Evolutionary conservation across 306 rosid species (phyloP).

Genomic region (Lathyrus oleraceus): DNA sequence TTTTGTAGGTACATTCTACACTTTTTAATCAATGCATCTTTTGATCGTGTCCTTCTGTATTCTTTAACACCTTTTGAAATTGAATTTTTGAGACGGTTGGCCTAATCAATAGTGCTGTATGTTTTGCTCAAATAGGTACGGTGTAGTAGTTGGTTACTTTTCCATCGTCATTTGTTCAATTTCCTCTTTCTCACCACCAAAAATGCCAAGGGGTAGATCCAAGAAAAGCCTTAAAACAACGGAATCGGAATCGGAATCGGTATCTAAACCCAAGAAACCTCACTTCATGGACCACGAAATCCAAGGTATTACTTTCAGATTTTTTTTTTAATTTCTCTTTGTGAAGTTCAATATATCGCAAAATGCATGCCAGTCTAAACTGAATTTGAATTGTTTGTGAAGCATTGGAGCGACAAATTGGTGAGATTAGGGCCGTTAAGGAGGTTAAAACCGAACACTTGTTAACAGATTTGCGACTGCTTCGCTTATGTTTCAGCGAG

Average conservation of each 20-base stretch:
- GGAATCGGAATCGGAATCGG: no score
- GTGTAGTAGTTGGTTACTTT: no score
- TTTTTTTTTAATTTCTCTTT: background rate
- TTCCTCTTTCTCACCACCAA: no score
- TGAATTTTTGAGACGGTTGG: no score
- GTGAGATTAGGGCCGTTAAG: slow-evolving; percentile 74
- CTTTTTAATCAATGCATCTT: background rate
- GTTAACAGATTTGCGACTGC: slow-evolving; percentile 61
- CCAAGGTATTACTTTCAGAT: slow-evolving; percentile 48
- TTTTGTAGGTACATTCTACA: background rate
- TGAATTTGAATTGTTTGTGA: slow-evolving; percentile 1
- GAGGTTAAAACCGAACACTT: slow-evolving; percentile 70
- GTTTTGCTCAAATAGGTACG: no score
- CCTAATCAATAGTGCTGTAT: no score
- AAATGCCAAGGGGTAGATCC: no score
- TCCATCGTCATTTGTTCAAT: no score
- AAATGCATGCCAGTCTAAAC: background rate
- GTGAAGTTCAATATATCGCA: no score
- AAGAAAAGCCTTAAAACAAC: no score
- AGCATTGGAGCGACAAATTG: slow-evolving; percentile 59
- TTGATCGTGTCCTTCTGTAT: background rate
- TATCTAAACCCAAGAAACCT: slow-evolving; percentile 37
- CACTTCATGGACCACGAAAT: slow-evolving; percentile 46
- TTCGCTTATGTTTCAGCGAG: slow-evolving; percentile 56
- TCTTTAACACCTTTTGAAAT: no score